Evolutionary conservation across 257 asterid genomes (phyloP), one percentile per base, ranked within the genome.

Genomic region (Nicotiana tomentosiformis): DNA sequence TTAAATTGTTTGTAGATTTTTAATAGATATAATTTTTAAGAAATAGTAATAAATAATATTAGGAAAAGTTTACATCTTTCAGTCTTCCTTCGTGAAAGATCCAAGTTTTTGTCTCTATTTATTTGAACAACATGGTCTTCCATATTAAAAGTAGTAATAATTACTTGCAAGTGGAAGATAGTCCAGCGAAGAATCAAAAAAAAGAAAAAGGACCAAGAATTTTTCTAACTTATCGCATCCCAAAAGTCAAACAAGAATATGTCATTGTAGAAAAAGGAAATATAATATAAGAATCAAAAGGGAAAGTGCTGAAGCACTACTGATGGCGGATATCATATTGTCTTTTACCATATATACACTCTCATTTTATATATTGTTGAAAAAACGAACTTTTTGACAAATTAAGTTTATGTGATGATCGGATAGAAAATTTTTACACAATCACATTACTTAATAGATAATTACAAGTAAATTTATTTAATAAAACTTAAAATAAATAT

Each of bases 91-190:
- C 37, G 23, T 46, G 62, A 26, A 26, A 26, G 62, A 76, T 51
- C 64, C 14, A 76, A 5, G 2, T 14, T 26, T 49, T 2, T 76
- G 64, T 51, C 64, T 49, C 12, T 49, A 26, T 76, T 51, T 51
- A 76, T 74, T n/a, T 49, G 23, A 26, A 49, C 39, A 74, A 26
- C 61, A 49, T 74, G 80, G 80, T 76, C 62, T 64, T 51, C 80
- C 43, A 49, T 76, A 76, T 49, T 76, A 26, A 37, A 16, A 72
- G 61, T 58, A 43, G 14, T 14, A 32, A 32, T 32, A 32, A 32
- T 0, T 23, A 7, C 23, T 57, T 2, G 62, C 64, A 76, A 51
- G 43, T 76, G 43, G 80, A 16, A 49, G 35, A 20, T 26, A 5
- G 43, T 49, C 18, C 32, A 53, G 8, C 15, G 51, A 14, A 74